phyloP scores from a whole-genome alignment of 2,329 filamentous ascomycete genomes.

The Colletotrichum sp. region DNA sequence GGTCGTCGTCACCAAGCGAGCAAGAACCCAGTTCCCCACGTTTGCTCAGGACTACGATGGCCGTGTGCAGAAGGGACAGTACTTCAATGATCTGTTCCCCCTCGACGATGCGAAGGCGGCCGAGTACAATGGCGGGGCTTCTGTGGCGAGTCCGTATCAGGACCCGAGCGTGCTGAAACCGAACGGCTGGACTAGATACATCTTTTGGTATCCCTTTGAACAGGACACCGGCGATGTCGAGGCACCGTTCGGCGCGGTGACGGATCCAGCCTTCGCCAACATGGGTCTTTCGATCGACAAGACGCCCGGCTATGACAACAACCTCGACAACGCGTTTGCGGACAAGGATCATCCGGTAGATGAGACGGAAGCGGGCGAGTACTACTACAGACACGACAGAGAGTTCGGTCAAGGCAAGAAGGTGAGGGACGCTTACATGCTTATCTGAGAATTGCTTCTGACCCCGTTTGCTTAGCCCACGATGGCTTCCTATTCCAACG shows the following conservation, averaged over 20 bases:
- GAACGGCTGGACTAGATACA: not conserved
- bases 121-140: not conserved
- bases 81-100: not conserved
- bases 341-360: not conserved
- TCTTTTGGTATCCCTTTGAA: not conserved
- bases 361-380: not conserved
- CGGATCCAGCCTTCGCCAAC: accelerated
- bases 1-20: not conserved
- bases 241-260: not conserved
- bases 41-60: not conserved
- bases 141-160: not conserved
- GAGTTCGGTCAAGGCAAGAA: not conserved
- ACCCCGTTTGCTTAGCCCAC: not conserved
- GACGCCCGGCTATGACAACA: not conserved
- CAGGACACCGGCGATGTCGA: not conserved
- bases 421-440: not conserved
- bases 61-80: not conserved
- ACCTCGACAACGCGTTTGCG: not conserved
- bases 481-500: not conserved
- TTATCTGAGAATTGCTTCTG: not conserved
- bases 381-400: not conserved
- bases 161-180: not conserved
- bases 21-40: not conserved
- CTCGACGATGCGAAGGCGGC: not conserved
- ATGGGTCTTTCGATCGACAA: not conserved